phyloP scores from a whole-genome alignment of 1,139 yeast species.

The Pichia sp. region DNA sequence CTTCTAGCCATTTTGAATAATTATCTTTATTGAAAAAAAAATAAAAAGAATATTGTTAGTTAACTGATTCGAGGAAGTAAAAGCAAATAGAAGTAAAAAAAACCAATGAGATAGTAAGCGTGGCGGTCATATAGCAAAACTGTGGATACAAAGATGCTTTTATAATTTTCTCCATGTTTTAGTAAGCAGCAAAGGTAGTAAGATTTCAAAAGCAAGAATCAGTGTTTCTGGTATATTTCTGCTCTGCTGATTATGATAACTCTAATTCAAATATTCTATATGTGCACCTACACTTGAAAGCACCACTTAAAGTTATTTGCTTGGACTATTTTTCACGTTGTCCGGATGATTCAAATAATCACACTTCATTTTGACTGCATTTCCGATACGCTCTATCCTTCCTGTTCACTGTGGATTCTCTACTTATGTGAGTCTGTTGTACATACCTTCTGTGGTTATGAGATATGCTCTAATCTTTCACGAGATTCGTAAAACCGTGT shows the following conservation, averaged over 20 bases:
- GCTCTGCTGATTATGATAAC: no score
- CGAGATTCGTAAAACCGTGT: not conserved
- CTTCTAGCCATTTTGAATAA: constrained; percentile 94
- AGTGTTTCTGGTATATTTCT: no score
- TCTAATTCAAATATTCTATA: no score
- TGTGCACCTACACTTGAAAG: no score
- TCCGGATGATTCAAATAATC: no score
- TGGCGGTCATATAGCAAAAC: not conserved
- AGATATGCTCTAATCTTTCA: constrained; percentile 2
- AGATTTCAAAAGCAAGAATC: not conserved
- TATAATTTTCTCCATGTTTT: not conserved
- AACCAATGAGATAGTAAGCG: not conserved
- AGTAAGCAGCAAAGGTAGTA: not conserved
- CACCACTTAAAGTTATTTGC: no score
- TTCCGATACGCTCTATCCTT: not conserved
- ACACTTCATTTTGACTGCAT: no score
- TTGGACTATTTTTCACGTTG: no score
- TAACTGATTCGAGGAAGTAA: not conserved
- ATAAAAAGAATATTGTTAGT: constrained; percentile 19
- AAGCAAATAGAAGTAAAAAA: not conserved
- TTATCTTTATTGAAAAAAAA: constrained; percentile 13
- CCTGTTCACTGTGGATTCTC: not conserved
- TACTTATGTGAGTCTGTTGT: not conserved
- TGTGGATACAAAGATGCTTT: not conserved
- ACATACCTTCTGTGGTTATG: constrained; percentile 17